Evolutionary conservation across 805 yeast genomes (phyloP), one percentile per base, ranked within the genome.

Genomic region (Candida rishiriensis): DNA sequence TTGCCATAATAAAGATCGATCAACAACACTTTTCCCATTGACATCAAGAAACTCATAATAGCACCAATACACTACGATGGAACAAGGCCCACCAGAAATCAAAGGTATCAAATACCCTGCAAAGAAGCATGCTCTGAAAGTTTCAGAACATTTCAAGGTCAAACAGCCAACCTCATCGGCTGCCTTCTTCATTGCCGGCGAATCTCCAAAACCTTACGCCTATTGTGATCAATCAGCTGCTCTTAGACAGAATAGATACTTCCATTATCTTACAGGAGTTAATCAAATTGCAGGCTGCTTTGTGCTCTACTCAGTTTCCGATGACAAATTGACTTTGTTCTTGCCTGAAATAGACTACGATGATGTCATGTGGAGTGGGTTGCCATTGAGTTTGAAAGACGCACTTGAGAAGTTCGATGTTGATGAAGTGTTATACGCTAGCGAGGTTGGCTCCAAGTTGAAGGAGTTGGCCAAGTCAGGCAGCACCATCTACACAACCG

Each of bases 311-410:
- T 70, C 78, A 39, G 56, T 81, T 33, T 57, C 52, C 3, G 53
- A 63, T 7, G 87, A 83, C 36, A 72, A 78, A 42, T 70, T 88
- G 48, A 79, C 82, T 0, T 68, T 91, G 21, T 91, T 85, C 57
- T 70, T 93, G 41, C 97, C 98, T 1, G 77, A 85, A 42, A 72
- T 91, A 34, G 96, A 89, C 58, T 67, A 75, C 36, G 98, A 93
- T 36, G 97, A 88, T 59, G 85, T 91, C 35, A 85, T 93, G 88
- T 91, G 99, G 99, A 83, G 93, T 46, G 99, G 99, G 0, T 59
- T 84, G 64, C 99, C 99, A 5, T 50, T 88, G 41, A 68, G 78
- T 34, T 50, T 73, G 3, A 82, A 83, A 38, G 81, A 83, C 15
- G 97, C 97, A 0, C 42, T 63, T 39, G 60, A 69, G 16, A 73